These are phyloP conservation scores for Metarhizium brunneum DNA, from an alignment of 2,329 filamentous ascomycete species.

Conservation along the genomic window DNA sequence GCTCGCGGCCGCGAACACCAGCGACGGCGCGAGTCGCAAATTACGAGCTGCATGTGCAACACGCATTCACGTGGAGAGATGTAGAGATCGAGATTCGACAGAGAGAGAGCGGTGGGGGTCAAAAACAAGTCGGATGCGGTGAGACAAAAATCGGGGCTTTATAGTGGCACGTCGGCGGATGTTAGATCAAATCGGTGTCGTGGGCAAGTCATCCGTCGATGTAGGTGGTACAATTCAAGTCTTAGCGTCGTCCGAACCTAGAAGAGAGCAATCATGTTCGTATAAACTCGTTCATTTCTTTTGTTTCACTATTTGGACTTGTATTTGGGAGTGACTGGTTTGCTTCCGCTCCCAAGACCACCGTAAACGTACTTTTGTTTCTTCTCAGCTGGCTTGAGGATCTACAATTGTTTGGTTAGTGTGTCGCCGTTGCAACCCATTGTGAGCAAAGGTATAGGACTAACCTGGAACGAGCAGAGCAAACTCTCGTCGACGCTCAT, in stretches of 20 bases:
- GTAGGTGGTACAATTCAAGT: conserved; percentile 3
- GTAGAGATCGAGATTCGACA: conserved; percentile 17
- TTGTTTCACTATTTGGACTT: conserved; percentile 12
- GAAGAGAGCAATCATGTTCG: conserved; percentile 60
- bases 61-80: conserved; percentile 12
- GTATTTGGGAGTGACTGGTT: conserved; percentile 15
- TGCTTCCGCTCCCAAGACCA: conserved; percentile 50
- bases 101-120: conserved; percentile 9
- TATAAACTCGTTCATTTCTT: conserved; percentile 28
- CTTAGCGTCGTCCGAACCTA: conserved; percentile 95
- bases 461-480: conserved; percentile 95
- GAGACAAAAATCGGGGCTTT: conserved; percentile 4
- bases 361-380: conserved; percentile 98
- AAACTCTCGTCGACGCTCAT: conserved; percentile 99
- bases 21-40: conserved; percentile 17
- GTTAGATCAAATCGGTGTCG: not conserved
- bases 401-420: conserved; percentile 40
- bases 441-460: conserved; percentile 13
- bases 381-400: conserved; percentile 99
- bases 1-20: conserved; percentile 16
- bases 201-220: conserved; percentile 13
- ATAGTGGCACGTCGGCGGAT: not conserved
- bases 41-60: not conserved
- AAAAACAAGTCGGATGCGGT: conserved; percentile 2
- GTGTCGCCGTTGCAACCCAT: not conserved